Percentiles rank a stretch among this genome's conserved stretches.
These are phyloP conservation scores for Thraustochytrium sp. DNA, from an alignment of 352 stramenopile genomes.

Conservation along the genomic window DNA sequence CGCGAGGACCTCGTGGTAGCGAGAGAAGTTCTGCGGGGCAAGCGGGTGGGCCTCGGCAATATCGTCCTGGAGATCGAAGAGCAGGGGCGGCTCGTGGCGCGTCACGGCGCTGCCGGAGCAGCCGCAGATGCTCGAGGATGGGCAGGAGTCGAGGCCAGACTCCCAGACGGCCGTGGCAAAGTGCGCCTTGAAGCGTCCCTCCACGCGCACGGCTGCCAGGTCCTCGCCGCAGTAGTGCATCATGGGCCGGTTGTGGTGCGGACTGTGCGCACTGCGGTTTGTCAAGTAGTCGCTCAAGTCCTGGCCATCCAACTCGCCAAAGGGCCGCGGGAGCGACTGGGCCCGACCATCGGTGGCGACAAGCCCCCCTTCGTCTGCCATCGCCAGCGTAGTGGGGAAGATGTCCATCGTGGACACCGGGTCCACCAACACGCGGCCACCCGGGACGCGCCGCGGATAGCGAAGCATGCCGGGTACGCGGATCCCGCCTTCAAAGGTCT, in stretches of 20 bases:
- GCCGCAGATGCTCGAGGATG: background rate
- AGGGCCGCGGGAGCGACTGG: background rate
- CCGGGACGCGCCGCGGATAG: background rate
- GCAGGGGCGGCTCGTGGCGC: background rate
- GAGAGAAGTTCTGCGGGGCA: background rate
- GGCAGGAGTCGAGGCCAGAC: background rate
- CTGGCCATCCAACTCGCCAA: background rate
- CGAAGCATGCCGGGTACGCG: conserved; percentile 16
- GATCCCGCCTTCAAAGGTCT: conserved; percentile 40
- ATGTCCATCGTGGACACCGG: conserved; percentile 43
- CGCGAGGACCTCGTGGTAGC: background rate
- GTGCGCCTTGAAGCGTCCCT: conserved; percentile 24
- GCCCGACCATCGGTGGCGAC: background rate
- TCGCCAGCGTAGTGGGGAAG: conserved; percentile 16
- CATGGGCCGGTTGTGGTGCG: conserved; percentile 33
- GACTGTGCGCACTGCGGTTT: background rate
- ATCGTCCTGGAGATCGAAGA: conserved; percentile 29
- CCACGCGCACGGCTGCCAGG: conserved; percentile 4
- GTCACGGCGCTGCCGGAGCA: background rate
- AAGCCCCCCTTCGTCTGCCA: background rate
- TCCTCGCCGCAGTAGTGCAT: conserved; percentile 45
- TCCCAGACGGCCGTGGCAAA: conserved; percentile 41
- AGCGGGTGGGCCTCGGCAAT: background rate
- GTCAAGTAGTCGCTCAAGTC: background rate
- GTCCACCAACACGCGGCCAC: background rate